These are phyloP conservation scores for Salix caprea DNA, from an alignment of 345 rosid species.

Conservation along the genomic window DNA sequence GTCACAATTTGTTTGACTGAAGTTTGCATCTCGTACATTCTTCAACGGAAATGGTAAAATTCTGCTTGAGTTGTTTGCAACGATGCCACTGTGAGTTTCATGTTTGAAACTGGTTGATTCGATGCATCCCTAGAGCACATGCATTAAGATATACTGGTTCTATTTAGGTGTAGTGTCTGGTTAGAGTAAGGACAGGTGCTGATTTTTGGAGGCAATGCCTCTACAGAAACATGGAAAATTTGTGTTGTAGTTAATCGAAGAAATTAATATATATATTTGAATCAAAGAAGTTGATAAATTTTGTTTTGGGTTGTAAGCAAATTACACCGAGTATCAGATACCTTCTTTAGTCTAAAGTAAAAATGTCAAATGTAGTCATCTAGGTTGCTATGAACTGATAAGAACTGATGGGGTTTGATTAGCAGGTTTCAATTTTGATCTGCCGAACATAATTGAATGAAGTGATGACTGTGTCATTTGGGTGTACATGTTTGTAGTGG, in stretches of 20 bases:
- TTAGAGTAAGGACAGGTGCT: neutral
- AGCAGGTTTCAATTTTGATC: neutral
- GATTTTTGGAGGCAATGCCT: neutral
- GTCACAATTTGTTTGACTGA: neutral
- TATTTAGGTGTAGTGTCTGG: neutral
- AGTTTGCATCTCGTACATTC: neutral
- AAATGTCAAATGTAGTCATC: neutral
- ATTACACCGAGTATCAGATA: neutral
- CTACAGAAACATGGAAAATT: neutral
- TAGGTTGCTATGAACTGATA: neutral
- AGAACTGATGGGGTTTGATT: neutral
- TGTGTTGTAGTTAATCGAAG: neutral
- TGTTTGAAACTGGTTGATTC: neutral
- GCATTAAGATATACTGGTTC: neutral
- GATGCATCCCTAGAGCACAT: neutral
- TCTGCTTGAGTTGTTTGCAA: neutral
- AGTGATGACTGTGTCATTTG: neutral
- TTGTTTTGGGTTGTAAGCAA: neutral
- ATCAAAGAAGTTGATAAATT: neutral
- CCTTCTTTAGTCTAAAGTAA: neutral
- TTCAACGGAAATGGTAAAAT: neutral
- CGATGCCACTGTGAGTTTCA: neutral
- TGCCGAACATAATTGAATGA: neutral
- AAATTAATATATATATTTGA: neutral
- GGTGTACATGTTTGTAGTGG: neutral